Evolutionary conservation across 2,329 filamentous ascomycete species (phyloP).

Genomic region (Tolypocladium tundrense): DNA sequence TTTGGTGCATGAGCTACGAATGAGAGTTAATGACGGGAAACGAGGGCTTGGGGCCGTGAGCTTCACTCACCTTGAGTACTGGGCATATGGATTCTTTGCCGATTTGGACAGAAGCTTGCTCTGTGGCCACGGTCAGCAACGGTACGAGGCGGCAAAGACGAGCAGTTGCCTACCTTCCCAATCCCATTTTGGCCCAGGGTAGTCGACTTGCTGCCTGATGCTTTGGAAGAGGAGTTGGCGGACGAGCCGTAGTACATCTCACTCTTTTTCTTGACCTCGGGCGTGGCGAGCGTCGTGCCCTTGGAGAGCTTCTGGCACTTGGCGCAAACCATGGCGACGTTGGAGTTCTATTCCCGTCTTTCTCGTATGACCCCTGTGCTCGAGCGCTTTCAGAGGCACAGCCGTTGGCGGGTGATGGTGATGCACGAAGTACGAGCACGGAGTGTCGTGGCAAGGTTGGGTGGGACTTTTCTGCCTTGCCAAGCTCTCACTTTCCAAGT

Average conservation of each 20-base stretch:
- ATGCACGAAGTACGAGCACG: not conserved
- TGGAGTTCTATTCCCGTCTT: not conserved
- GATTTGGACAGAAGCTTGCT: slow-evolving; percentile 55
- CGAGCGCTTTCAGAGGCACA: not conserved
- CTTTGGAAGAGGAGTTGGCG: slow-evolving; percentile 24
- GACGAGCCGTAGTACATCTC: slow-evolving; percentile 57
- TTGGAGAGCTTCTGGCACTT: slow-evolving; percentile 54
- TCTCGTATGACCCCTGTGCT: not conserved
- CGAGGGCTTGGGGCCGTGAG: not conserved
- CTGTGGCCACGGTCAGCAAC: slow-evolving; percentile 18
- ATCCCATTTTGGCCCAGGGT: slow-evolving; percentile 49
- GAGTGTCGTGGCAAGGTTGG: not conserved
- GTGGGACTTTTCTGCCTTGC: not conserved
- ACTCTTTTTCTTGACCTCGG: slow-evolving; percentile 55
- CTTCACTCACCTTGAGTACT: slow-evolving; percentile 34
- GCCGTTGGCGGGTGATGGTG: not conserved
- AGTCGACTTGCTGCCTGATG: slow-evolving; percentile 32
- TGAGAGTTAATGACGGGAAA: not conserved
- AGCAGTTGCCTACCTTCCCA: slow-evolving; percentile 38
- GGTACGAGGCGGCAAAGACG: not conserved
- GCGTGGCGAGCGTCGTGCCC: slow-evolving; percentile 48
- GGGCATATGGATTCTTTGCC: slow-evolving; percentile 56
- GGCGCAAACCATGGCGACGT: slow-evolving; percentile 45
- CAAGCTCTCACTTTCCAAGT: not conserved
- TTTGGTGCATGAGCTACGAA: slow-evolving; percentile 40